Evolutionary conservation across 176 grass and related monocot species (phyloP), one percentile per base, ranked within the genome.

Genomic region (Pharus latifolius): DNA sequence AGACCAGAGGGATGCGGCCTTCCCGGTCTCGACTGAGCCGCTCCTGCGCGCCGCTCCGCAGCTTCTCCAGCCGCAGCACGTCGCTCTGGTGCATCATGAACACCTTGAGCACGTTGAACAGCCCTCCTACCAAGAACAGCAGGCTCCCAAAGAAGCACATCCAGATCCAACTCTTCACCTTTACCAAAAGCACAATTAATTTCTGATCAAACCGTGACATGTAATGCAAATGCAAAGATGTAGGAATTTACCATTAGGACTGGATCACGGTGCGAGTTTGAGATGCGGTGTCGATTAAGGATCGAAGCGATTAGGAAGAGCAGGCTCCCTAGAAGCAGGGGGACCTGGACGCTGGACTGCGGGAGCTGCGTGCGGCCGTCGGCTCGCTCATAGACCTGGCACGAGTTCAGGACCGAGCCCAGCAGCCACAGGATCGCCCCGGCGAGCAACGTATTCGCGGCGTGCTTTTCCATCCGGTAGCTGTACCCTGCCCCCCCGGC

Each of bases 361-460:
- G 92, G 81, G 20, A 92, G 75, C 84, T 92, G 94, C 60, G 89
- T 91, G 6, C 75, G 80, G 28, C 78, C 77, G 47, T 92, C 83
- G n/a, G 84, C 81, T 55, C 86, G 80, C 83, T 92, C 86, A 71
- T 97, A 97, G 26, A 83, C 77, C 82, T 98, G 89, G 78, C 94
- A 93, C 19, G 83, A n/a, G 65, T 90, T 93, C 32, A 73, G 78
- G 22, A 76, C 57, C 0, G 89, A 83, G 5, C 89, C 89, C 12
- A 93, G 14, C 30, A 85, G 4, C 94, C 94, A 98, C 14, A 93
- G 27, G 2, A 76, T 27, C 30, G 94, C 74, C 6, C 84, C 89
- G 0, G 49, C 87, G 15, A 97, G 70, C 64, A 97, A 44, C 51
- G 77, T n/a, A 61, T 80, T 72, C 4, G 43, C 73, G 4, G 77